Conservation (phyloP, 2,329 filamentous ascomycete genomes). For the Calonectria naviculata region DNA sequence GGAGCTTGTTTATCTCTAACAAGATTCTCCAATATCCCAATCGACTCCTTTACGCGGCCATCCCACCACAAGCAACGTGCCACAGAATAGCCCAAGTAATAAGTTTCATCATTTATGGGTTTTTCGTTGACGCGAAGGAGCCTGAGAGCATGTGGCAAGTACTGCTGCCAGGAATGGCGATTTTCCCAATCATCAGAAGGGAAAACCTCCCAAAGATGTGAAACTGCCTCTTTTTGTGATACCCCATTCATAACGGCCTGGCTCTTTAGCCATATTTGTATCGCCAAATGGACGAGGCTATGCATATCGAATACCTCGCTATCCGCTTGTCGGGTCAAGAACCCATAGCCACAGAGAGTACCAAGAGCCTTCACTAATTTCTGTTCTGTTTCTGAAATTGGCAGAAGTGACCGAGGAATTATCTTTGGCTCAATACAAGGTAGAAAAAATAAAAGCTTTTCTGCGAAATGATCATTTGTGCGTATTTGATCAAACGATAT, state of each 20-base stretch:
- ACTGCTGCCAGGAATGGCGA: constrained; percentile 17
- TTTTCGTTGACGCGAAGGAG: neutral
- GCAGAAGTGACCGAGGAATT: constrained; percentile 52
- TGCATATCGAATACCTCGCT: constrained; percentile 50
- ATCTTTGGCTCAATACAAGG: constrained; percentile 52
- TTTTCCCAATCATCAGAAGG: constrained; percentile 8
- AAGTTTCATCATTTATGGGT: neutral
- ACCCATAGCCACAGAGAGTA: constrained; percentile 46
- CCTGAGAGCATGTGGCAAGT: constrained; percentile 24
- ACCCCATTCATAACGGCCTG: neutral
- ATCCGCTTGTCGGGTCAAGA: constrained; percentile 41
- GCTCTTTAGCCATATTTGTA: constrained; percentile 39
- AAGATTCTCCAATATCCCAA: neutral
- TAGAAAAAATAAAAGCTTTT: constrained; percentile 50
- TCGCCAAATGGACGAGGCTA: constrained; percentile 50
- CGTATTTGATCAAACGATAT: constrained; percentile 54
- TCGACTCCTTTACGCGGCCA: neutral
- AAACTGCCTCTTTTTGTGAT: neutral
- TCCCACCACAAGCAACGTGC: neutral
- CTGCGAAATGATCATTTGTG: constrained; percentile 41
- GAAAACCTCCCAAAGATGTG: neutral
- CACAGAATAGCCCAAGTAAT: neutral
- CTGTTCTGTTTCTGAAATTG: constrained; percentile 28
- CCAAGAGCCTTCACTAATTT: constrained; percentile 44
- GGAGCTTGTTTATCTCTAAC: no score